Evolutionary conservation across 2,329 filamentous ascomycete species (phyloP).

Genomic region (Nemania diffusa): DNA sequence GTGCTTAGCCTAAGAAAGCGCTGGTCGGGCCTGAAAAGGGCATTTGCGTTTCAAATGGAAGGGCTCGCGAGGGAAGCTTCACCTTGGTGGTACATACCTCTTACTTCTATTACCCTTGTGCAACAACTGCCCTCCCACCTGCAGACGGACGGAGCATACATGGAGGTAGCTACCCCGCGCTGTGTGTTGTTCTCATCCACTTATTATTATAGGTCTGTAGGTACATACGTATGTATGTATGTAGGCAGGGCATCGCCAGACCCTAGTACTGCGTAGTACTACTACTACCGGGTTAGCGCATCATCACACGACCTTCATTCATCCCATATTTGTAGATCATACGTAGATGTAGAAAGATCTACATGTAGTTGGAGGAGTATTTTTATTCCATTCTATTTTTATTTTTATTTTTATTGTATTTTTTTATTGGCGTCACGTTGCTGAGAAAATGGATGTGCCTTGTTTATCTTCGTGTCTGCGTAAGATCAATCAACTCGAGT

Average conservation of each 20-base stretch:
- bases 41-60: constrained; percentile 9
- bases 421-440: too few relatives aligned
- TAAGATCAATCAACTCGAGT: background rate
- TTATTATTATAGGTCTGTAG: constrained; percentile 6
- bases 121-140: too few relatives aligned
- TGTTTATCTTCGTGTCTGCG: too few relatives aligned
- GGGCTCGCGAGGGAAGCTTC: constrained; percentile 1
- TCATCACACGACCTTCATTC: background rate
- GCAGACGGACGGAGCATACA: too few relatives aligned
- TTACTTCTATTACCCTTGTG: too few relatives aligned
- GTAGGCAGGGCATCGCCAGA: background rate
- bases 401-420: too few relatives aligned
- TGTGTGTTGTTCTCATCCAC: constrained; percentile 24
- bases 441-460: too few relatives aligned
- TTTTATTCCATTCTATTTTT: too few relatives aligned
- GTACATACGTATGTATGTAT: background rate
- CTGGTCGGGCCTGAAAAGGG: background rate
- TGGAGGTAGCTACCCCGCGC: constrained; percentile 21
- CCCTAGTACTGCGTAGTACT: background rate
- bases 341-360: background rate
- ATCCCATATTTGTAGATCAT: background rate
- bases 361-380: too few relatives aligned
- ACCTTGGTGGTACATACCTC: background rate
- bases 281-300: background rate
- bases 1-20: background rate